Evolutionary conservation across 2,329 filamentous ascomycete genomes (phyloP), one percentile per base, ranked within the genome.

Genomic region (Penicillium sp.): DNA sequence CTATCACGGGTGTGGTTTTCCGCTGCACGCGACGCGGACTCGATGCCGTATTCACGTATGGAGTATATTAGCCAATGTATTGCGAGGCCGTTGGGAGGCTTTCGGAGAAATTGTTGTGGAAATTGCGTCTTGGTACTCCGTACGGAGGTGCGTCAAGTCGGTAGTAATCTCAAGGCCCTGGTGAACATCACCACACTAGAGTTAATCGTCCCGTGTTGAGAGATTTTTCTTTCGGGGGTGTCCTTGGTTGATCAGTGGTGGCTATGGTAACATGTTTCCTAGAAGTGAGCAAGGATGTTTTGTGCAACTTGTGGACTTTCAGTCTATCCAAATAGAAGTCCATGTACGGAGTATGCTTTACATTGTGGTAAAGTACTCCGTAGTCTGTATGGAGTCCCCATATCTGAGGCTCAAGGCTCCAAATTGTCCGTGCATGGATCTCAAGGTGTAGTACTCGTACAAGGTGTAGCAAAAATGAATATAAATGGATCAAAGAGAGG

Each of bases 141-240:
- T n/a, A 27, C 24, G 24, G 24, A 6, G 24, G 5, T 27, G 18
- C 18, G 2, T 27, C 5, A 6, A 27, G 24, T 5, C 24, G 24
- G 24, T 27, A 27, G 5, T 27, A 8, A 27, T 27, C 24, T 6
- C 24, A 27, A 5, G 24, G 24, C 24, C 5, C 24, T 27, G 8
- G 24, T 27, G 31, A 31, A 31, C 36, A 29, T 14, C 44, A n/a
- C 36, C 48, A 48, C 8, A 13, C 22, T 18, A 18, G 40, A 40
- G 32, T 4, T 53, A 32, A 53, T 53, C 51, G 40, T 53, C 46
- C 46, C 51, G 46, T 50, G 46, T 50, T 24, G 51, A 44, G 24
- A 50, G 24, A n/a, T 34, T 44, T 44, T 39, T 18, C 51, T 18
- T 24, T 50, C 11, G 8, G 22, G 44, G 45, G 16, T 39, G 24